A percentile compares a stretch with the other conserved stretches of the same genome.
phyloP scores from a whole-genome alignment of 2,329 filamentous ascomycete genomes.

The Fonsecaea monophora region DNA sequence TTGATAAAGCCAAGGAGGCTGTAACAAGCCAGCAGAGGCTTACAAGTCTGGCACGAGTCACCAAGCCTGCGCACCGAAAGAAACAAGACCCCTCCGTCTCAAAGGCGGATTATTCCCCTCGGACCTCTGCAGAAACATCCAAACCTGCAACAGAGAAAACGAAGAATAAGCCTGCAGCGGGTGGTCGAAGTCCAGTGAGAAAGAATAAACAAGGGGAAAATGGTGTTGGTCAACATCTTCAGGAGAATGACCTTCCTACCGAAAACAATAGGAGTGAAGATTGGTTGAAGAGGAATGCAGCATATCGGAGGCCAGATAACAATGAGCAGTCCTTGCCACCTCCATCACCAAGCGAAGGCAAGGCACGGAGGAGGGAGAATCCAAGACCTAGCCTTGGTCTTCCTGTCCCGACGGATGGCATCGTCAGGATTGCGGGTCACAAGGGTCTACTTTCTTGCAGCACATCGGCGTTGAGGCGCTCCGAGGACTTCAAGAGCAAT shows the following conservation, averaged over 20 bases:
- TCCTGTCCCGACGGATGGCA: not conserved
- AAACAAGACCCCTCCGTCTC: not conserved
- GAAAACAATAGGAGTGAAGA: slow-evolving; percentile 29
- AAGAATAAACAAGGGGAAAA: not conserved
- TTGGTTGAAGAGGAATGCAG: slow-evolving; percentile 29
- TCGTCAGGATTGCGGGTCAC: not conserved
- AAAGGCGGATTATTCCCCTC: not conserved
- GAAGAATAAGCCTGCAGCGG: not conserved
- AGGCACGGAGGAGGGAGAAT: not conserved
- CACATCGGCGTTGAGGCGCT: not conserved
- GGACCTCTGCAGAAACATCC: not conserved
- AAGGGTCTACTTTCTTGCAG: not conserved
- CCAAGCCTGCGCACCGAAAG: slow-evolving; percentile 7
- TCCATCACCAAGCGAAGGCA: slow-evolving; percentile 15
- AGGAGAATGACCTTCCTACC: not conserved
- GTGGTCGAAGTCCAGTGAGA: not conserved
- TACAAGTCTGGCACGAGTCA: not conserved
- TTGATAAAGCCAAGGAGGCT: slow-evolving; percentile 35
- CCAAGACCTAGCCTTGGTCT: not conserved
- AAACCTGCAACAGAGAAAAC: not conserved
- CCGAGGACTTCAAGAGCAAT: not conserved
- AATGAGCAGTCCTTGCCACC: not conserved
- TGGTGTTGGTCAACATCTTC: not conserved
- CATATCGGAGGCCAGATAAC: not conserved
- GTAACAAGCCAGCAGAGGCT: not conserved